A percentile compares a stretch with the other conserved stretches of the same genome.
These are phyloP conservation scores for Trypethelium eluteriae DNA, from an alignment of 495 filamentous ascomycete genomes.

Conservation along the genomic window DNA sequence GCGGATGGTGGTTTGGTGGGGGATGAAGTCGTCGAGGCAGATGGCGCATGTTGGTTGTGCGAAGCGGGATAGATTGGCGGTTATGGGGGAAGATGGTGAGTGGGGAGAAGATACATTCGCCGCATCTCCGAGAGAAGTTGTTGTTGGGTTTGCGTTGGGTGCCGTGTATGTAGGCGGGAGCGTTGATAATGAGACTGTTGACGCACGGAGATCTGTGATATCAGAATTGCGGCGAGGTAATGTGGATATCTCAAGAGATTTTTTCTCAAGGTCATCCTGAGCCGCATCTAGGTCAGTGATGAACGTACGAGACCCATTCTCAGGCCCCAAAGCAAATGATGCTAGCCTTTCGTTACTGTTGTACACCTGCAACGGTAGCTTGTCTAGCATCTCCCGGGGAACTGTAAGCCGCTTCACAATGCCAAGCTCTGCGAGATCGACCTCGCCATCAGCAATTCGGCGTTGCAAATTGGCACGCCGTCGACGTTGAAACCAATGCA, in stretches of 20 bases:
- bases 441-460: slow-evolving; percentile 64
- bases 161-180: not conserved
- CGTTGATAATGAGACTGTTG: not conserved
- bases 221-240: slow-evolving; percentile 5
- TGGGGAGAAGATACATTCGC: slow-evolving; percentile 16
- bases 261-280: not conserved
- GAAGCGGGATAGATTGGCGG: slow-evolving; percentile 30
- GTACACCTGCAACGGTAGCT: slow-evolving; percentile 70
- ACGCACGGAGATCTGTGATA: not conserved
- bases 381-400: slow-evolving; percentile 57
- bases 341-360: slow-evolving; percentile 11
- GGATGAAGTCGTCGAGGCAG: slow-evolving; percentile 73
- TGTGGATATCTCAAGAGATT: not conserved
- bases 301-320: slow-evolving; percentile 1
- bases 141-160: not conserved
- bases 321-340: not conserved
- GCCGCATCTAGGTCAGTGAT: not conserved
- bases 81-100: slow-evolving; percentile 18
- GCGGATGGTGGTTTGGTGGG: slow-evolving; percentile 57
- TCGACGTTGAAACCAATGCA: slow-evolving; percentile 65
- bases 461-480: slow-evolving; percentile 57
- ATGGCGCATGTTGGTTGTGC: slow-evolving; percentile 74
- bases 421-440: slow-evolving; percentile 72
- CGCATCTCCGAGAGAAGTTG: not conserved
- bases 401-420: slow-evolving; percentile 63